Evolutionary conservation across 1,284 basidiomycete genomes (phyloP), one percentile per base, ranked within the genome.

Genomic region (Apiotrichum laibachii): DNA sequence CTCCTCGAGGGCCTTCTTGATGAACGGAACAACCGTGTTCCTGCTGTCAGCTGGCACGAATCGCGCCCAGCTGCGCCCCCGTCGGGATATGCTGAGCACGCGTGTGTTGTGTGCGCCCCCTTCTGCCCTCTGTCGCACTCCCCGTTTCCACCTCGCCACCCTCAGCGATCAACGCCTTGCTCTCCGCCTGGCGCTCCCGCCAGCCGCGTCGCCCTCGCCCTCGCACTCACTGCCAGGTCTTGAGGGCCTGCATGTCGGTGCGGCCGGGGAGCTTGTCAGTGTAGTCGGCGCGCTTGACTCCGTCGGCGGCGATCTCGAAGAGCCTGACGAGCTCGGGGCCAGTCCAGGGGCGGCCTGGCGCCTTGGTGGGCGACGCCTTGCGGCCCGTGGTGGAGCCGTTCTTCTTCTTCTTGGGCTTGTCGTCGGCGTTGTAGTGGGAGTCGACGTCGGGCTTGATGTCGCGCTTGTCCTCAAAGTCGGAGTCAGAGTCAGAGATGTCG

Each of bases 1-100:
- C 35, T 37, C 34, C 35, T 21, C 34, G 16, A 56, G 55, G 13
- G 31, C 26, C 47, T 35, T 56, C 21, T 31, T 37, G 49, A 56
- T 56, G 49, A 44, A 56, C 39, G 55, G 55, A 18, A 48, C 55
- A 35, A 50, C 21, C 21, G 47, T 50, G 47, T 56, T 56, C 37
- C n/a, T 46, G 44, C 8, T 22, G 21, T 46, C 26, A 22, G 22
- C n/a, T 8, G 21, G 11, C 15, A 11, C 10, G 19, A 6, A 8
- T 43, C n/a, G 6, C 6, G 26, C 26, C n/a, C n/a, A n/a, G n/a
- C n/a, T n/a, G n/a, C n/a, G n/a, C n/a, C n/a, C n/a, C n/a, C n/a
- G n/a, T n/a, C n/a, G n/a, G n/a, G n/a, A n/a, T n/a, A n/a, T n/a
- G n/a, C n/a, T n/a, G n/a, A n/a, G n/a, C n/a, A n/a, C n/a, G n/a